A percentile compares a stretch with the other conserved stretches of the same genome.
Conservation (phyloP, 805 yeast genomes). For the Nakazawaea molendinolei region DNA sequence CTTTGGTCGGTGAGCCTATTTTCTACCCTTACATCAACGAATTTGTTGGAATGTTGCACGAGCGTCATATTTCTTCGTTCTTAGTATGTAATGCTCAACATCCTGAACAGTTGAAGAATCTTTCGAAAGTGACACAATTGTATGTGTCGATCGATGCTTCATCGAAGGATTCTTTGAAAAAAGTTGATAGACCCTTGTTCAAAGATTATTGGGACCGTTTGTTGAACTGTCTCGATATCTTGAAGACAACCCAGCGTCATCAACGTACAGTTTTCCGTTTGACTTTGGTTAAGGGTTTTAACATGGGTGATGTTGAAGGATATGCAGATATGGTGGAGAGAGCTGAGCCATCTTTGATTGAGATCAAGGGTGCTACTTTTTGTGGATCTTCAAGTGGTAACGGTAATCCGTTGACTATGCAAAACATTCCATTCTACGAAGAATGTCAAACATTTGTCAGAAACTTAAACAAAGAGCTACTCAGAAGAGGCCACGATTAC, state of each 20-base stretch:
- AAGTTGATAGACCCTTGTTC: slow-evolving; percentile 82
- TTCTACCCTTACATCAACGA: slow-evolving; percentile 88
- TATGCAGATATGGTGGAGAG: slow-evolving; percentile 83
- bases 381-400: slow-evolving; percentile 84
- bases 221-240: slow-evolving; percentile 70
- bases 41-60: slow-evolving; percentile 76
- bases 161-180: slow-evolving; percentile 71
- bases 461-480: slow-evolving; percentile 52
- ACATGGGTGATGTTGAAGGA: slow-evolving; percentile 70
- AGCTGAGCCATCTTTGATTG: slow-evolving; percentile 82
- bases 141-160: slow-evolving; percentile 94
- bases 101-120: slow-evolving; percentile 68
- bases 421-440: slow-evolving; percentile 89
- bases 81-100: slow-evolving; percentile 95
- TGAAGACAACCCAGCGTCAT: slow-evolving; percentile 63
- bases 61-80: slow-evolving; percentile 73
- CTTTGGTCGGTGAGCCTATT: slow-evolving; percentile 92
- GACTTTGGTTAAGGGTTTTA: slow-evolving; percentile 89
- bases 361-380: slow-evolving; percentile 91
- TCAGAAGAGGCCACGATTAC: slow-evolving; percentile 61
- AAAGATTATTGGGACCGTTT: slow-evolving; percentile 92
- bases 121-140: slow-evolving; percentile 79
- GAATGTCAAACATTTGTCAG: slow-evolving; percentile 77
- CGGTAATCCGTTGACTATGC: slow-evolving; percentile 90
- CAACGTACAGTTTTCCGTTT: slow-evolving; percentile 89